A percentile compares a stretch with the other conserved stretches of the same genome.
phyloP scores from a whole-genome alignment of 352 stramenopile species.

The Pythium myriotylum region DNA sequence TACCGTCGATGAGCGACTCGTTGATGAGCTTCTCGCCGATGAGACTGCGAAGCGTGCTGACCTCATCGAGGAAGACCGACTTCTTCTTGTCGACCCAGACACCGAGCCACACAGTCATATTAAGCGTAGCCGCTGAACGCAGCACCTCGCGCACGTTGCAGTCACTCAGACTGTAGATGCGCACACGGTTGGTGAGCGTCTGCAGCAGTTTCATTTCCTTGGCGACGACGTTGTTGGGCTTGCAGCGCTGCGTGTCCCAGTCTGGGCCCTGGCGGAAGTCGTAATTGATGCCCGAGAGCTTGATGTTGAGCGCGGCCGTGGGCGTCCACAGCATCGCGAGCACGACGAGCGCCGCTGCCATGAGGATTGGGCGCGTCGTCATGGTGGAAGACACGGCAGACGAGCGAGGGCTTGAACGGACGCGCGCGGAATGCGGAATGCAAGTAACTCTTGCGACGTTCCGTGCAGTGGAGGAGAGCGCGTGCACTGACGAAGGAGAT shows the following conservation, averaged over 20 bases:
- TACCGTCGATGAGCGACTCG: slow-evolving; percentile 69
- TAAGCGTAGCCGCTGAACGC: slow-evolving; percentile 54
- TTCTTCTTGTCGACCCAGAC: slow-evolving; percentile 80
- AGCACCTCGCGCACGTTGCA: slow-evolving; percentile 76
- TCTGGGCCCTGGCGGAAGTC: slow-evolving; percentile 75
- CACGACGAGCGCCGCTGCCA: slow-evolving; percentile 6
- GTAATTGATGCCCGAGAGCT: slow-evolving; percentile 85
- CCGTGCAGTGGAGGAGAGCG: background rate
- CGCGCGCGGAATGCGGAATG: too few species aligned
- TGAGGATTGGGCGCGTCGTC: background rate
- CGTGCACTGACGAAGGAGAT: too few species aligned
- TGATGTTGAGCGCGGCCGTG: slow-evolving; percentile 59
- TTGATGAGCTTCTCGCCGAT: slow-evolving; percentile 53
- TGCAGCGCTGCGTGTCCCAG: slow-evolving; percentile 79
- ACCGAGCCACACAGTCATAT: slow-evolving; percentile 79
- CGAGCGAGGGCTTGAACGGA: too few species aligned
- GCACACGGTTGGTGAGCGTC: slow-evolving; percentile 67
- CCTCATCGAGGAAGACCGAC: slow-evolving; percentile 62
- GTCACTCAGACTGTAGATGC: slow-evolving; percentile 80
- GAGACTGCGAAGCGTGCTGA: slow-evolving; percentile 60
- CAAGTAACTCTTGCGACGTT: too few species aligned
- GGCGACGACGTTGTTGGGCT: slow-evolving; percentile 46
- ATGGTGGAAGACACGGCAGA: background rate
- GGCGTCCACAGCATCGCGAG: slow-evolving; percentile 36
- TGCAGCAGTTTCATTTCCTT: slow-evolving; percentile 63